phyloP scores from a whole-genome alignment of 2,329 filamentous ascomycete genomes.

The Rhinocladiella similis region DNA sequence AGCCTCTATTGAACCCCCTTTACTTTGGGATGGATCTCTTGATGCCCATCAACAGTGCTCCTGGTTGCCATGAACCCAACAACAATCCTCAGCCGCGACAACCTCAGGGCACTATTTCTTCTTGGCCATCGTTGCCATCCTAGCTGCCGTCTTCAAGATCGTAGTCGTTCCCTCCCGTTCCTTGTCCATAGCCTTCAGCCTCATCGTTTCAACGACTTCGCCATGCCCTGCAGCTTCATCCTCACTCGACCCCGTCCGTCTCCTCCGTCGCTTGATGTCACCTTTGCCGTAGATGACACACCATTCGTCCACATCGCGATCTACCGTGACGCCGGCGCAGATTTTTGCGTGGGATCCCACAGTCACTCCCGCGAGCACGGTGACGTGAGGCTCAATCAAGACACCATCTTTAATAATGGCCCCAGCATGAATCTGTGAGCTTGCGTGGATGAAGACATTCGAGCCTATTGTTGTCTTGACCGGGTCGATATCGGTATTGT shows the following conservation, averaged over 20 bases:
- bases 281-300: conserved; percentile 68
- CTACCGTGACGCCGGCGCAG: conserved; percentile 59
- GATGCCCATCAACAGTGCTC: no score
- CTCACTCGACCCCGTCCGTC: neutral
- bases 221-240: conserved; percentile 23
- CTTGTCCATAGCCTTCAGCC: conserved; percentile 60
- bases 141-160: conserved; percentile 21
- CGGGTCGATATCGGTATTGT: conserved; percentile 11
- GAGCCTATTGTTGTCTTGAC: conserved; percentile 38
- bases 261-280: conserved; percentile 34
- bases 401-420: conserved; percentile 41
- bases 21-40: no score
- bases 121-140: conserved; percentile 26
- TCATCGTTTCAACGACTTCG: conserved; percentile 55
- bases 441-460: conserved; percentile 41
- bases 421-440: conserved; percentile 39
- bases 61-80: no score
- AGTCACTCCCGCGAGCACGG: conserved; percentile 35
- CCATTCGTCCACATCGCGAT: conserved; percentile 62
- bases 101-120: conserved; percentile 18
- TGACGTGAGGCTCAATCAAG: conserved; percentile 48
- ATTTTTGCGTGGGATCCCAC: conserved; percentile 65
- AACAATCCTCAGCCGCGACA: no score
- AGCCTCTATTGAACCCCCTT: no score
- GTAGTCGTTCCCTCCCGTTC: conserved; percentile 24